Conservation (phyloP, 345 rosid species). For the Dovyalis caffra region DNA sequence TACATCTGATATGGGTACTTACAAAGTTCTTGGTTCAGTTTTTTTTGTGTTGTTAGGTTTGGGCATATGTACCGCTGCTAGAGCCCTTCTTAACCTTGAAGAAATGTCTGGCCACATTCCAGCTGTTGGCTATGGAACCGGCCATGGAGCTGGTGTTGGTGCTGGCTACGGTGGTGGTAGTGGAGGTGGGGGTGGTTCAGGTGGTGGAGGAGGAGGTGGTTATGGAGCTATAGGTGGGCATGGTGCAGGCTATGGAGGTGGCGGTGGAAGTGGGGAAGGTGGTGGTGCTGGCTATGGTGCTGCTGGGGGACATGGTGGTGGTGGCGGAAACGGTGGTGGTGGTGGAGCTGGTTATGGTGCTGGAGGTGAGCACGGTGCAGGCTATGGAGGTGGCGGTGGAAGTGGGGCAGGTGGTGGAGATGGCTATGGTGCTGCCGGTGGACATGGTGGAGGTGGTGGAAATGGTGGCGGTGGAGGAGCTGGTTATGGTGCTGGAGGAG, state of each 20-base stretch:
- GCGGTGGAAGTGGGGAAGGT: conserved; percentile 24
- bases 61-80: conserved; percentile 39
- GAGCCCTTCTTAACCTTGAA: conserved; percentile 38
- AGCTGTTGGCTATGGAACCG: conserved; percentile 14
- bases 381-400: conserved; percentile 19
- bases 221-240: conserved; percentile 24
- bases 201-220: conserved; percentile 1
- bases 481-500: conserved; percentile 27
- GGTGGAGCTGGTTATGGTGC: conserved; percentile 18
- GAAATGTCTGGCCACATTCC: conserved; percentile 19
- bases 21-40: conserved; percentile 16
- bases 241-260: conserved; percentile 32
- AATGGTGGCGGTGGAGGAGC: conserved; percentile 18
- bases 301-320: neutral
- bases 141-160: conserved; percentile 21
- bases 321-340: conserved; percentile 13
- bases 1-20: conserved; percentile 27
- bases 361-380: conserved; percentile 21
- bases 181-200: conserved; percentile 26
- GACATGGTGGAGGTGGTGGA: conserved; percentile 29
- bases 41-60: conserved; percentile 34
- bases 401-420: conserved; percentile 26
- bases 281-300: conserved; percentile 20
- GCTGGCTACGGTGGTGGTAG: conserved; percentile 11
- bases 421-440: conserved; percentile 32